Conservation (phyloP, 164 flowering plant species). For the Tinospora cordifolia region DNA sequence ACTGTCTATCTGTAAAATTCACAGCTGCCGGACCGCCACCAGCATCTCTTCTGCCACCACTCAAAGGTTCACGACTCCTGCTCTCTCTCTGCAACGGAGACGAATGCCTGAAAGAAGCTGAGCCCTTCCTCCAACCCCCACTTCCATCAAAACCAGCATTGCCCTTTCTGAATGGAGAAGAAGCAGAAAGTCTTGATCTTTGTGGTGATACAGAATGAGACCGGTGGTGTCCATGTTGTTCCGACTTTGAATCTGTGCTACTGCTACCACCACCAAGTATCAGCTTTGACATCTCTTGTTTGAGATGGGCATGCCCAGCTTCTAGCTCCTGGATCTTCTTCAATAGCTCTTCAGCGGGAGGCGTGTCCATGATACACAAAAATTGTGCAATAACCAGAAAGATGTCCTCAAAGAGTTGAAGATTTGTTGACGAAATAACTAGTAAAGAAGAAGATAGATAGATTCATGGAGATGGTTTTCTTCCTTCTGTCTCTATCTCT, state of each 20-base stretch:
- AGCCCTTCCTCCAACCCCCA: slow-evolving; percentile 37
- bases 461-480: slow-evolving; percentile 3
- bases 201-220: slow-evolving; percentile 78
- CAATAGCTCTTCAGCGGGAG: slow-evolving; percentile 59
- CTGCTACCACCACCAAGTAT: slow-evolving; percentile 17
- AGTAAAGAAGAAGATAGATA: neutral
- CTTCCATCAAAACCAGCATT: slow-evolving; percentile 22
- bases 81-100: slow-evolving; percentile 86
- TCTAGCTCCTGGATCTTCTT: slow-evolving; percentile 82
- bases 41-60: slow-evolving; percentile 15
- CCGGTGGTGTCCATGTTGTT: slow-evolving; percentile 31
- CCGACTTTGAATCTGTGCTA: slow-evolving; percentile 13
- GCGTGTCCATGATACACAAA: slow-evolving; percentile 29
- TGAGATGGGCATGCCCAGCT: slow-evolving; percentile 63
- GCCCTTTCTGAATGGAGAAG: slow-evolving; percentile 17
- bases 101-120: slow-evolving; percentile 55
- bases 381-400: neutral
- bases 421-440: neutral
- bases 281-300: slow-evolving; percentile 71
- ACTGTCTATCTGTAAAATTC: slow-evolving; percentile 59
- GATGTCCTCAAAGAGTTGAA: neutral
- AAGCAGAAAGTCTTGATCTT: slow-evolving; percentile 31
- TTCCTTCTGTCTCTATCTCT: neutral
- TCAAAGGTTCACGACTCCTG: slow-evolving; percentile 26
- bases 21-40: slow-evolving; percentile 34